phyloP scores from a whole-genome alignment of 768 basidiomycete species.

The Termitomyces sp. region DNA sequence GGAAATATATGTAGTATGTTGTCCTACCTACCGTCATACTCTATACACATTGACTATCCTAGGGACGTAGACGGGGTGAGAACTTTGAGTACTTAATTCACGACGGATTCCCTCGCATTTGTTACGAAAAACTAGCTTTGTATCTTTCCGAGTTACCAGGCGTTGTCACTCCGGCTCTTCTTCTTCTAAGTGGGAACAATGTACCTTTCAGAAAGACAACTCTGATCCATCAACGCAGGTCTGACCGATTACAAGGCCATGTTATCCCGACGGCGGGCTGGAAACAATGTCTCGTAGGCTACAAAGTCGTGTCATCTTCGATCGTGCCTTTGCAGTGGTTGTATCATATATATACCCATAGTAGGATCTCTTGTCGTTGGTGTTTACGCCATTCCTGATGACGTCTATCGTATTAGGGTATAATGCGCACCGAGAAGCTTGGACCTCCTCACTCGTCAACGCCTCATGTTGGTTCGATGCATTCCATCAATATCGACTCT shows the following conservation, averaged over 20 bases:
- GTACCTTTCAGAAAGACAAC: neutral
- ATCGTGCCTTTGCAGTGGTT: neutral
- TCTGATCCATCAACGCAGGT: neutral
- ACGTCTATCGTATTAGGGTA: neutral
- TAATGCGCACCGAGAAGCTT: neutral
- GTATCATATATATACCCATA: neutral
- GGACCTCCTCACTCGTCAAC: neutral
- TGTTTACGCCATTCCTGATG: neutral
- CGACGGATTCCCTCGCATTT: neutral
- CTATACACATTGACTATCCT: neutral
- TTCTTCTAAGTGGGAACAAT: neutral
- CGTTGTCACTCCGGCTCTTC: neutral
- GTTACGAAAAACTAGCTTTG: neutral
- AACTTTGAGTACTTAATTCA: neutral
- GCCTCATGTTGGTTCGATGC: neutral
- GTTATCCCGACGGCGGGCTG: neutral
- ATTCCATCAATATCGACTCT: neutral
- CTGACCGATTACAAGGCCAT: neutral
- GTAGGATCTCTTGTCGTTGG: neutral
- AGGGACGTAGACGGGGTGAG: neutral
- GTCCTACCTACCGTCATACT: neutral
- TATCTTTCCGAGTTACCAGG: neutral
- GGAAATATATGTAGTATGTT: neutral
- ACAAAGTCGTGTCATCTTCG: neutral
- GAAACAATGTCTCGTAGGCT: neutral